Evolutionary conservation across 257 asterid species (phyloP).

Genomic region (Solanum rostratum): DNA sequence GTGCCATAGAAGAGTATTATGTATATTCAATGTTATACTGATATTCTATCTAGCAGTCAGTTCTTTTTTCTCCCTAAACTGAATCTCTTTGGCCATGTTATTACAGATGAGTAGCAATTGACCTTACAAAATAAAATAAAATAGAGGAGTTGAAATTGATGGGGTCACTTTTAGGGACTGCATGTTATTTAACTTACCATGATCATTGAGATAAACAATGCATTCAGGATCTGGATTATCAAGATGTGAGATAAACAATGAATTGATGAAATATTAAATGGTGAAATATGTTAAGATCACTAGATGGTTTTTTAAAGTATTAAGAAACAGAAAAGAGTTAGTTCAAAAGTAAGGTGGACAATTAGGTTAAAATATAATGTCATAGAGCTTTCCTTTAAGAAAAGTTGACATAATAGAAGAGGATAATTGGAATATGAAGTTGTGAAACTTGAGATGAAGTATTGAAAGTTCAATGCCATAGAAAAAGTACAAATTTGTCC

Average conservation of each 20-base stretch:
- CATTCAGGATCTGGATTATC: not conserved
- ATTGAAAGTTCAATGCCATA: not conserved
- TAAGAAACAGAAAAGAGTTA: not conserved
- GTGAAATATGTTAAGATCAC: not conserved
- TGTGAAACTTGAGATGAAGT: not conserved
- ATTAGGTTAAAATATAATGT: not conserved
- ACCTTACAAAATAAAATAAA: not conserved
- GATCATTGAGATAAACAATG: not conserved
- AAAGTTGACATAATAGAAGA: not conserved
- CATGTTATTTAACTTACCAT: not conserved
- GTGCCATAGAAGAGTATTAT: not conserved
- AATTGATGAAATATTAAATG: not conserved
- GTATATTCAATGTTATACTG: not conserved
- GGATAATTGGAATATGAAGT: not conserved
- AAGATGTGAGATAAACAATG: not conserved
- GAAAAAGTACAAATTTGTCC: not conserved
- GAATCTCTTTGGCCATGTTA: not conserved
- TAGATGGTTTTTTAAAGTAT: not conserved
- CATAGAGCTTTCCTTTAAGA: not conserved
- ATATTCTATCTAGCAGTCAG: not conserved
- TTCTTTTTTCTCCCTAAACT: not conserved
- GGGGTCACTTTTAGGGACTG: not conserved
- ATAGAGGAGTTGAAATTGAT: not conserved
- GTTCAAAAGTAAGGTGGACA: not conserved
- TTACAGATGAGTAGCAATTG: not conserved